Percentiles rank a stretch among this genome's conserved stretches.
These are phyloP conservation scores for Neurospora sp. DNA, from an alignment of 2,329 filamentous ascomycete species.

Conservation along the genomic window DNA sequence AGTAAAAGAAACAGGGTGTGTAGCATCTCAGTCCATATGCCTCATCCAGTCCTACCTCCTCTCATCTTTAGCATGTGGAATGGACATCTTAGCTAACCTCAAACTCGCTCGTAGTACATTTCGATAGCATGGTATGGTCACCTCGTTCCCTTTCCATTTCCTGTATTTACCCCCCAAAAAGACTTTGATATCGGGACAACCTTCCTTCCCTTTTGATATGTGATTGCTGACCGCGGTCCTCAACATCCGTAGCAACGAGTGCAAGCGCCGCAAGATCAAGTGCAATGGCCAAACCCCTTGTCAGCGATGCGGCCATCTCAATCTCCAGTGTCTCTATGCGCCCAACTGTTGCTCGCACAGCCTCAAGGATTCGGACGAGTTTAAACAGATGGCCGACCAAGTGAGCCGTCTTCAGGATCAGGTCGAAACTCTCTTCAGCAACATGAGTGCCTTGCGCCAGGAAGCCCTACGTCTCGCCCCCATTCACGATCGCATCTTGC, in stretches of 20 bases:
- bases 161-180: background rate
- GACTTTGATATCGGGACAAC: background rate
- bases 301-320: constrained; percentile 58
- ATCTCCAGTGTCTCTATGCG: constrained; percentile 55
- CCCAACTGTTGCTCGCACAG: constrained; percentile 62
- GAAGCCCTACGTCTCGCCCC: constrained; percentile 37
- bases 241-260: constrained; percentile 48
- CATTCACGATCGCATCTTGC: constrained; percentile 31
- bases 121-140: constrained; percentile 49
- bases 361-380: constrained; percentile 90
- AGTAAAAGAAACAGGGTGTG: constrained; percentile 51
- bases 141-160: background rate
- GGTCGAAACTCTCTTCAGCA: constrained; percentile 66
- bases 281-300: constrained; percentile 63
- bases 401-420: constrained; percentile 72
- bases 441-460: constrained; percentile 57
- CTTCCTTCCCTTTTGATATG: background rate
- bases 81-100: constrained; percentile 1
- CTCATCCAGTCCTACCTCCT: constrained; percentile 11
- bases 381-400: constrained; percentile 68
- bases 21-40: background rate
- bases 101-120: constrained; percentile 37
- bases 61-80: background rate
- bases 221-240: constrained; percentile 5
- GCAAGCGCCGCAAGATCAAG: constrained; percentile 67